phyloP scores from a whole-genome alignment of 805 yeast species.

The Cyberlindnera veronae region DNA sequence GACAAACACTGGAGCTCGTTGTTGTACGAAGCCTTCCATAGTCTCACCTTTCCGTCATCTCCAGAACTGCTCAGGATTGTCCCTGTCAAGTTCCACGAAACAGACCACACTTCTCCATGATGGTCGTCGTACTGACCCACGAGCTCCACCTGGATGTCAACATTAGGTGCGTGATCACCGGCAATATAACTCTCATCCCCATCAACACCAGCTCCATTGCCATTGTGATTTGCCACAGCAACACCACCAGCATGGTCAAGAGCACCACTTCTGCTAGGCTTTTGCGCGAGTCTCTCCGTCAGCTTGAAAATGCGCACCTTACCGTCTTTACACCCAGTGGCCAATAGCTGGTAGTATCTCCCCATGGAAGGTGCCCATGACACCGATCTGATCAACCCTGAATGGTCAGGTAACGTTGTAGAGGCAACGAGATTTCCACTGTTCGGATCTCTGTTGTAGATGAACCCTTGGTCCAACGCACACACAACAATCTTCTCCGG shows the following conservation, averaged over 20 bases:
- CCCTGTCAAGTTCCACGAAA: conserved; percentile 92
- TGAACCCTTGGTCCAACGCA: conserved; percentile 82
- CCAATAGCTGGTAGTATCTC: conserved; percentile 77
- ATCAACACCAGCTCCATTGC: too few relatives aligned
- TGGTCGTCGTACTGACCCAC: conserved; percentile 73
- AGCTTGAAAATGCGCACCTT: conserved; percentile 81
- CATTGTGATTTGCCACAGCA: too few relatives aligned
- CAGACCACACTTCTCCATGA: conserved; percentile 91
- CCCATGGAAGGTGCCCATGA: conserved; percentile 99
- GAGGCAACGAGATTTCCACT: conserved; percentile 50
- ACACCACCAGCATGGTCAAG: too few relatives aligned
- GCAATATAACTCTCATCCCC: conserved; percentile 16
- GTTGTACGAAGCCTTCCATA: conserved; percentile 87
- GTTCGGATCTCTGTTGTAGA: conserved; percentile 54
- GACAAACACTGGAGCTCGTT: conserved; percentile 91
- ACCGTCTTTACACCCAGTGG: conserved; percentile 97
- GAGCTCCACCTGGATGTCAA: conserved; percentile 46
- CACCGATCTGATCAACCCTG: conserved; percentile 81
- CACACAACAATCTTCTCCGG: conserved; percentile 79
- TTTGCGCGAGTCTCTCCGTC: conserved; percentile 36
- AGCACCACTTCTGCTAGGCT: background rate
- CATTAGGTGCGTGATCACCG: conserved; percentile 26
- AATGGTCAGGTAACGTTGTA: conserved; percentile 75
- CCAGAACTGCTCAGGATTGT: conserved; percentile 91
- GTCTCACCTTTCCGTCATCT: conserved; percentile 86